phyloP scores from a whole-genome alignment of 192 early-diverging fungal genomes.

The Chytriomyces sp. region DNA sequence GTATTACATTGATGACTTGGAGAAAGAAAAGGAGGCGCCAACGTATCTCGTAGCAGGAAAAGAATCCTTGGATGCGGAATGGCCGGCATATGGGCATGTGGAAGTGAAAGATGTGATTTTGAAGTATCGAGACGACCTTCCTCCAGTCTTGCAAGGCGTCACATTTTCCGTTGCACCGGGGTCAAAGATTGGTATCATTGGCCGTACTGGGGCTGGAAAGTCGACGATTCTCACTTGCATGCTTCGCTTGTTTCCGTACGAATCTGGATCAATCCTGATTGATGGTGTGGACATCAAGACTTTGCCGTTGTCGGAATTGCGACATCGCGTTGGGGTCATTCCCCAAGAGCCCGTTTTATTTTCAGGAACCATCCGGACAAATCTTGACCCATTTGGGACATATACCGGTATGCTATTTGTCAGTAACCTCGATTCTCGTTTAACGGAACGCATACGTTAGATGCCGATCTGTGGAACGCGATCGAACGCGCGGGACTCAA shows the following conservation, averaged over 20 bases:
- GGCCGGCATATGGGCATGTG: constrained; percentile 74
- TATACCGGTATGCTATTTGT: constrained; percentile 21
- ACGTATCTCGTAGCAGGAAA: constrained; percentile 8
- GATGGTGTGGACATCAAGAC: constrained; percentile 68
- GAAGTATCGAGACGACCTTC: constrained; percentile 76
- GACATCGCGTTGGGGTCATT: constrained; percentile 72
- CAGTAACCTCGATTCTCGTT: neutral
- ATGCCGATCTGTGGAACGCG: no score
- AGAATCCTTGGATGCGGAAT: constrained; percentile 4
- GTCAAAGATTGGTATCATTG: constrained; percentile 58
- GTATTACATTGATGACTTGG: constrained; percentile 27
- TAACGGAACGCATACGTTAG: neutral
- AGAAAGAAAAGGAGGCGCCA: constrained; percentile 29
- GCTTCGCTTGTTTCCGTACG: constrained; percentile 71
- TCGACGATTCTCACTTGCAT: constrained; percentile 77
- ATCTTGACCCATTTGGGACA: constrained; percentile 62
- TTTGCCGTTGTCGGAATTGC: constrained; percentile 55
- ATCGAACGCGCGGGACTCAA: no score
- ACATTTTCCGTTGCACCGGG: constrained; percentile 44
- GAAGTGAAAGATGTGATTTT: constrained; percentile 66
- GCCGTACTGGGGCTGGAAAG: constrained; percentile 78
- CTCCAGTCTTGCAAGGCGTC: constrained; percentile 50
- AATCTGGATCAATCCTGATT: constrained; percentile 66
- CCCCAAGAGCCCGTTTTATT: constrained; percentile 76
- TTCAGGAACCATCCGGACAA: constrained; percentile 41